These are phyloP conservation scores for Pythium oligandrum DNA, from an alignment of 352 stramenopile genomes.

Conservation along the genomic window DNA sequence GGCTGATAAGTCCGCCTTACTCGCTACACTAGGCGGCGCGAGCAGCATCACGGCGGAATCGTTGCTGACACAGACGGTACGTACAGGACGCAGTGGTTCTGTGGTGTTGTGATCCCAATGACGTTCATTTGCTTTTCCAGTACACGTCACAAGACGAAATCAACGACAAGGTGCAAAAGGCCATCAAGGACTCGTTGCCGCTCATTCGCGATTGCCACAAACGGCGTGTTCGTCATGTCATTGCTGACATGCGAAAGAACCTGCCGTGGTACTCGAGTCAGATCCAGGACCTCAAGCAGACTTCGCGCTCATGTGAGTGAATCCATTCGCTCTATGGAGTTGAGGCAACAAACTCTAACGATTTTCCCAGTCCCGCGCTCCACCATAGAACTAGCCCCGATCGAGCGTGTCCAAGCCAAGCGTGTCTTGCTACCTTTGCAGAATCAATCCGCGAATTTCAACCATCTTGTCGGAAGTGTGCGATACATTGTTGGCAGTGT, in stretches of 20 bases:
- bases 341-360: neutral
- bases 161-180: constrained; percentile 20
- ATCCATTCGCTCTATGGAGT: neutral
- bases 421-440: constrained; percentile 2
- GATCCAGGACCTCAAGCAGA: constrained; percentile 6
- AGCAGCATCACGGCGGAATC: neutral
- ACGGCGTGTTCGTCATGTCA: constrained; percentile 27
- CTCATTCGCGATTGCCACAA: constrained; percentile 37
- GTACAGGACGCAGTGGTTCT: neutral
- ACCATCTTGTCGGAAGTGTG: constrained; percentile 12
- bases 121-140: constrained; percentile 1
- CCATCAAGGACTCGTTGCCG: constrained; percentile 28
- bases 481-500: constrained; percentile 19
- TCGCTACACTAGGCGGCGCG: neutral
- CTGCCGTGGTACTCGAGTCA: constrained; percentile 12
- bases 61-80: too few relatives aligned
- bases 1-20: neutral
- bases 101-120: neutral
- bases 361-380: neutral
- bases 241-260: constrained; percentile 27
- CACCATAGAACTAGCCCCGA: constrained; percentile 9
- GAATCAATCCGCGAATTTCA: neutral
- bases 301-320: constrained; percentile 10
- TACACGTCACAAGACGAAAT: constrained; percentile 23
- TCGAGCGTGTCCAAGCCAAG: constrained; percentile 13